Percentiles rank a stretch among this genome's conserved stretches.
phyloP scores from a whole-genome alignment of 257 asterid species.

The Verbena officinalis region DNA sequence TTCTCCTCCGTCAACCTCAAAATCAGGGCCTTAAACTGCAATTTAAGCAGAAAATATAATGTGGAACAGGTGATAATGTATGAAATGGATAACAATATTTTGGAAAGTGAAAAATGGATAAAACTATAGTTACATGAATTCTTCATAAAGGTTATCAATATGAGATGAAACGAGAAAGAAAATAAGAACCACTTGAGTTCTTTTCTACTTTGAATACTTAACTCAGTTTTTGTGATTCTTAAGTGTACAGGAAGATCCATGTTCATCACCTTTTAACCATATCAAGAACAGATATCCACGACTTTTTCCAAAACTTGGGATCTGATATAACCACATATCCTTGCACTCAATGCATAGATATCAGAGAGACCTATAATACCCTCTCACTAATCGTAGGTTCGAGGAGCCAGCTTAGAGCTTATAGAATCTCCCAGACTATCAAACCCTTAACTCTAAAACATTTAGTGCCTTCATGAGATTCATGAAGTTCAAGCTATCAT shows the following conservation, averaged over 20 bases:
- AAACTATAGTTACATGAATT: not conserved
- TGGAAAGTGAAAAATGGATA: not conserved
- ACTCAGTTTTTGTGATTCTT: not conserved
- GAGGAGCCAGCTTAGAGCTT: too few relatives aligned
- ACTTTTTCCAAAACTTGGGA: not conserved
- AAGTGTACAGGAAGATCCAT: not conserved
- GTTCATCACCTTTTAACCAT: not conserved
- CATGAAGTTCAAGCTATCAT: not conserved
- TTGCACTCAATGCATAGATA: too few relatives aligned
- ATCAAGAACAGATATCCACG: not conserved
- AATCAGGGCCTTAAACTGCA: constrained; percentile 72
- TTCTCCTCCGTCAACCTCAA: constrained; percentile 83
- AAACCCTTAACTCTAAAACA: too few relatives aligned
- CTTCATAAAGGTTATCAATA: constrained; percentile 4
- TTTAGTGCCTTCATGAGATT: not conserved
- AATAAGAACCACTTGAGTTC: not conserved
- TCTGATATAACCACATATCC: not conserved
- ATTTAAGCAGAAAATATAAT: constrained; percentile 26
- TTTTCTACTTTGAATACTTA: not conserved
- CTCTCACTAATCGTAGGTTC: too few relatives aligned
- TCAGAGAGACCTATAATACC: too few relatives aligned
- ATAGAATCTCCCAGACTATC: too few relatives aligned
- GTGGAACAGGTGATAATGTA: not conserved
- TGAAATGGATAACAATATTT: not conserved
- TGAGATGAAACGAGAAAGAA: not conserved